These are phyloP conservation scores for Xylariales sp. DNA, from an alignment of 2,329 filamentous ascomycete species.

Conservation along the genomic window DNA sequence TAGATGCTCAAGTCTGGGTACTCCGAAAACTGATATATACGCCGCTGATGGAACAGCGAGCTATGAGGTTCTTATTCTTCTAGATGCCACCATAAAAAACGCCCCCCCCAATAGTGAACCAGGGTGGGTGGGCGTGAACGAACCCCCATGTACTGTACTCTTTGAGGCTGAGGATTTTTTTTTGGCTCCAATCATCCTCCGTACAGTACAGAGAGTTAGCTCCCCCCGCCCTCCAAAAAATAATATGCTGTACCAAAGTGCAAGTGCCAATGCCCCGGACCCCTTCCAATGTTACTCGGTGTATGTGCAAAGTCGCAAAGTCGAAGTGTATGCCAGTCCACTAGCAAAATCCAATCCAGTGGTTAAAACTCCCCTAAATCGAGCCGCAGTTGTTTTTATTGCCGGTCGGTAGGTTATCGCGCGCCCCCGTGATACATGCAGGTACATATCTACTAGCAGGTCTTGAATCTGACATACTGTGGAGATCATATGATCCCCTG, in stretches of 20 bases:
- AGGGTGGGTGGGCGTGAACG: not conserved
- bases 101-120: slow-evolving; percentile 17
- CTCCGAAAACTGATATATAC: slow-evolving; percentile 29
- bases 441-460: slow-evolving; percentile 10
- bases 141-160: not conserved
- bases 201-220: slow-evolving; percentile 4
- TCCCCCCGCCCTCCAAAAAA: slow-evolving; percentile 3
- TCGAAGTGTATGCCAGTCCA: slow-evolving; percentile 24
- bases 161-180: slow-evolving; percentile 9
- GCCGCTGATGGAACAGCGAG: slow-evolving; percentile 9
- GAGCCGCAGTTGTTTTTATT: slow-evolving; percentile 14
- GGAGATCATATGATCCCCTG: slow-evolving; percentile 55
- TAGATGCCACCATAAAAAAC: slow-evolving; percentile 36
- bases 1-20: slow-evolving; percentile 26
- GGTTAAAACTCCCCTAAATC: slow-evolving; percentile 30
- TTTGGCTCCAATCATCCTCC: slow-evolving; percentile 6
- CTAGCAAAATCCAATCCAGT: slow-evolving; percentile 32
- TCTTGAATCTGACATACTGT: slow-evolving; percentile 7
- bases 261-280: slow-evolving; percentile 23
- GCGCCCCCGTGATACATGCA: slow-evolving; percentile 16
- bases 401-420: slow-evolving; percentile 15
- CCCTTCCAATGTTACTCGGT: slow-evolving; percentile 18
- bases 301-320: slow-evolving; percentile 33
- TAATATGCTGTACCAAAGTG: slow-evolving; percentile 26
- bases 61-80: slow-evolving; percentile 12